Percentiles rank a stretch among this genome's conserved stretches.
These are phyloP conservation scores for Theileria luwenshuni DNA, from an alignment of 169 alveolate species.

Conservation along the genomic window DNA sequence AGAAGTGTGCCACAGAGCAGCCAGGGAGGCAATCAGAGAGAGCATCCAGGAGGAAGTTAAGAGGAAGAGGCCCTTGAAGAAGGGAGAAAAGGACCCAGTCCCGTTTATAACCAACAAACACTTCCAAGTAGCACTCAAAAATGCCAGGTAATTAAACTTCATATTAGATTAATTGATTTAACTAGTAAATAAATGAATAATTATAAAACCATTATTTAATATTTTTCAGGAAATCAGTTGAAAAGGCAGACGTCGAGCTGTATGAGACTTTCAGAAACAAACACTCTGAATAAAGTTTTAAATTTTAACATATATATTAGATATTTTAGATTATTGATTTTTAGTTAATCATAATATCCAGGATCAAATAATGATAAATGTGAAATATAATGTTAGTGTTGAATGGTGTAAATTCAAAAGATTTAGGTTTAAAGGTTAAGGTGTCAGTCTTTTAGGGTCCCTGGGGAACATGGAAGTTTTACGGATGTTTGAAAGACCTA, in stretches of 20 bases:
- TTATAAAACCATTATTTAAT: not conserved
- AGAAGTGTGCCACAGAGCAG: constrained; percentile 92
- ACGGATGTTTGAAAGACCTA: constrained; percentile 95
- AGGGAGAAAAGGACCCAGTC: constrained; percentile 89
- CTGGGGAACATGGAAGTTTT: constrained; percentile 98
- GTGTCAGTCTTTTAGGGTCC: constrained; percentile 96
- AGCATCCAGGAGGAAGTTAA: constrained; percentile 73
- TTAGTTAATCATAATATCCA: not conserved
- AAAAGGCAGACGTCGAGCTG: constrained; percentile 42
- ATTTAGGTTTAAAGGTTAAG: constrained; percentile 70
- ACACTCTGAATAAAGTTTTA: not conserved
- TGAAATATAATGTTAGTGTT: not conserved
- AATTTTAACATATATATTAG: not conserved
- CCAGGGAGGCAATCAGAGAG: constrained; percentile 92
- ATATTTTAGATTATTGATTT: not conserved
- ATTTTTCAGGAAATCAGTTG: constrained; percentile 49
- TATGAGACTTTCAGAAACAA: constrained; percentile 62
- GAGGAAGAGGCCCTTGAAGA: constrained; percentile 65
- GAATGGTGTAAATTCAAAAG: not conserved
- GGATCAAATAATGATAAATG: not conserved
- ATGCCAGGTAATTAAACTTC: constrained; percentile 79
- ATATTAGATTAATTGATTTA: constrained; percentile 29
- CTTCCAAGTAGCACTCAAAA: constrained; percentile 90
- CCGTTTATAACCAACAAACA: constrained; percentile 90
- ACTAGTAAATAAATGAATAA: not conserved